phyloP scores from a whole-genome alignment of 2,329 filamentous ascomycete genomes.

The Alternaria atra region DNA sequence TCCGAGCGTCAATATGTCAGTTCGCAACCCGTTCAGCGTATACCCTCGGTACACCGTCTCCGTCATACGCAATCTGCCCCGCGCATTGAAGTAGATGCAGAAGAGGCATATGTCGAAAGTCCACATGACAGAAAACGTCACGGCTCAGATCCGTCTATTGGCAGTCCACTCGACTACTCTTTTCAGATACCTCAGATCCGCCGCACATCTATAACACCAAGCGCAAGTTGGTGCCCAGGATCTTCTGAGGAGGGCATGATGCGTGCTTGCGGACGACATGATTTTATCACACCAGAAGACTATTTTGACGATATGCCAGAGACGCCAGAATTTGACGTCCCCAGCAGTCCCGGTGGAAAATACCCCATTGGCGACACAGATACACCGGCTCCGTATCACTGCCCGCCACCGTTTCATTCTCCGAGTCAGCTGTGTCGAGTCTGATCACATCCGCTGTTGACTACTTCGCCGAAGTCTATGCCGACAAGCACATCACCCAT shows the following conservation, averaged over 20 bases:
- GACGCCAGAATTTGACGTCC: neutral
- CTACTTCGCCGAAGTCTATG: constrained; percentile 6
- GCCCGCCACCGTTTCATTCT: neutral
- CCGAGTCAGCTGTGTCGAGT: neutral
- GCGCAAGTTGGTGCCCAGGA: neutral
- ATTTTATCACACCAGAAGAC: constrained; percentile 9
- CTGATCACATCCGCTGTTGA: neutral
- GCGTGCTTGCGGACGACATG: constrained; percentile 12
- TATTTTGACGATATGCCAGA: constrained; percentile 10
- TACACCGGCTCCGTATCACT: neutral
- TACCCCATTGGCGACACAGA: constrained; percentile 2
- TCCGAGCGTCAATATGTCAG: neutral
- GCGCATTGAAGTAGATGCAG: neutral
- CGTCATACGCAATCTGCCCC: constrained; percentile 18
- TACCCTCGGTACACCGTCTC: constrained; percentile 19
- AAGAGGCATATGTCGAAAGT: constrained; percentile 1
- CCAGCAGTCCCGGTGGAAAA: constrained; percentile 1
- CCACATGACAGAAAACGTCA: constrained; percentile 1
- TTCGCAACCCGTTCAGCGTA: constrained; percentile 13
- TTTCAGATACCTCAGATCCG: constrained; percentile 15
- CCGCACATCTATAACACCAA: constrained; percentile 11
- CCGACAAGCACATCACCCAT: neutral
- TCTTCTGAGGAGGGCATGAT: constrained; percentile 2
- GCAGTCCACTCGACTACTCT: constrained; percentile 14
- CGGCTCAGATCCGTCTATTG: constrained; percentile 24